phyloP scores from a whole-genome alignment of 2,329 filamentous ascomycete species.

The Fusarium sp. region DNA sequence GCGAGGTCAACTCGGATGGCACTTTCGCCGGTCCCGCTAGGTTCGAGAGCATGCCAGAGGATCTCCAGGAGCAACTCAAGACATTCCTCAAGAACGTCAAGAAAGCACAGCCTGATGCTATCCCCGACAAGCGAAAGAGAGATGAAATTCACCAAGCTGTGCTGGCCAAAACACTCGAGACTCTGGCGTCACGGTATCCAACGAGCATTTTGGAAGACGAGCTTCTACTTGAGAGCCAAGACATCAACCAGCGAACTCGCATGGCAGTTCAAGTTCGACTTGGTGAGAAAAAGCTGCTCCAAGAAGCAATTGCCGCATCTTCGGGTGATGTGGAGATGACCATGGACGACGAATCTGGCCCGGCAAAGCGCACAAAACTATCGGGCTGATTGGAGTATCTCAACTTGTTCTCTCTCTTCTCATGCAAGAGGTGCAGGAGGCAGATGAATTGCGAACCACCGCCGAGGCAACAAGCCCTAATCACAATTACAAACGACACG shows the following conservation, averaged over 20 bases:
- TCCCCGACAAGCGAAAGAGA: constrained; percentile 60
- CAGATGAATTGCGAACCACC: constrained; percentile 31
- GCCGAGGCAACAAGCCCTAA: constrained; percentile 33
- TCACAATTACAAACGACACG: constrained; percentile 17
- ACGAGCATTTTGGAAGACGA: constrained; percentile 55
- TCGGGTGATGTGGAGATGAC: constrained; percentile 41
- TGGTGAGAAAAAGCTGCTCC: constrained; percentile 75
- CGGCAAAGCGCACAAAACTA: constrained; percentile 46
- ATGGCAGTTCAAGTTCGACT: constrained; percentile 75
- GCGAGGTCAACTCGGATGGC: constrained; percentile 61
- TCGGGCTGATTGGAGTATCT: constrained; percentile 29
- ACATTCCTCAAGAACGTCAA: constrained; percentile 59
- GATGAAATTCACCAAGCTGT: constrained; percentile 57
- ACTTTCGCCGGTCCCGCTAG: constrained; percentile 51
- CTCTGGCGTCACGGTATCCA: constrained; percentile 53
- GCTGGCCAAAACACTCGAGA: constrained; percentile 51
- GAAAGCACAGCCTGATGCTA: constrained; percentile 53
- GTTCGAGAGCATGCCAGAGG: constrained; percentile 57
- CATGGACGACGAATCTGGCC: constrained; percentile 38
- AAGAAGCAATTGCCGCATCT: constrained; percentile 57
- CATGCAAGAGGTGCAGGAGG: constrained; percentile 35
- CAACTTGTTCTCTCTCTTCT: constrained; percentile 25
- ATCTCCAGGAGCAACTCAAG: constrained; percentile 63
- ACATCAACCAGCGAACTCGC: constrained; percentile 50
- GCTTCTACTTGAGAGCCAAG: constrained; percentile 46